These are phyloP conservation scores for Thamnidium elegans DNA, from an alignment of 192 early-diverging fungal species.

Conservation along the genomic window DNA sequence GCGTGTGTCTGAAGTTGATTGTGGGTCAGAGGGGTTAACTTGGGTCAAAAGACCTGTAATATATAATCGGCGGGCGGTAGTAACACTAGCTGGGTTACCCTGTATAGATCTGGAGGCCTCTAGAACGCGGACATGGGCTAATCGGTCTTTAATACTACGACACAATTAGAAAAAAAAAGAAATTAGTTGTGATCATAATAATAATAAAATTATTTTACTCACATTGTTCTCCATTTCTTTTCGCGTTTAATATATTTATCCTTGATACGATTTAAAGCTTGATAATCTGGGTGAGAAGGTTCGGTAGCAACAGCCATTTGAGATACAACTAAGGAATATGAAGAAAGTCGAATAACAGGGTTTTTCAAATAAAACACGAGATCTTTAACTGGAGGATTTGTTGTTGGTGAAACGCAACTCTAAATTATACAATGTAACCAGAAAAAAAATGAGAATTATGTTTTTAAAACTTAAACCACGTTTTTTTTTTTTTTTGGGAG, in stretches of 20 bases:
- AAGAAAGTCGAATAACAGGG: background rate
- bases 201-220: background rate
- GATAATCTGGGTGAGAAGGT: constrained; percentile 18
- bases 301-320: constrained; percentile 4
- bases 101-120: background rate
- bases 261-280: background rate
- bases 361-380: constrained; percentile 3
- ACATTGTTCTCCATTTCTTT: constrained; percentile 9
- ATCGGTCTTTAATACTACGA: constrained; percentile 12
- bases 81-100: constrained; percentile 2
- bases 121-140: background rate
- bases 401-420: background rate
- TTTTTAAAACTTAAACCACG: background rate
- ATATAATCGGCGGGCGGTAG: constrained; percentile 1
- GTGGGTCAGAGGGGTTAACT: background rate
- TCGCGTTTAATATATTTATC: constrained; percentile 7
- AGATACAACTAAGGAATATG: background rate
- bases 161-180: too few species aligned
- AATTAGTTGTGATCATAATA: background rate
- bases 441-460: background rate
- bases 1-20: background rate
- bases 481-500: too few species aligned
- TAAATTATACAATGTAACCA: background rate
- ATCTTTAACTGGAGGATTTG: background rate
- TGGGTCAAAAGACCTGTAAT: background rate